phyloP scores from a whole-genome alignment of 2,329 filamentous ascomycete genomes.

The Bipolaris sorokiniana region DNA sequence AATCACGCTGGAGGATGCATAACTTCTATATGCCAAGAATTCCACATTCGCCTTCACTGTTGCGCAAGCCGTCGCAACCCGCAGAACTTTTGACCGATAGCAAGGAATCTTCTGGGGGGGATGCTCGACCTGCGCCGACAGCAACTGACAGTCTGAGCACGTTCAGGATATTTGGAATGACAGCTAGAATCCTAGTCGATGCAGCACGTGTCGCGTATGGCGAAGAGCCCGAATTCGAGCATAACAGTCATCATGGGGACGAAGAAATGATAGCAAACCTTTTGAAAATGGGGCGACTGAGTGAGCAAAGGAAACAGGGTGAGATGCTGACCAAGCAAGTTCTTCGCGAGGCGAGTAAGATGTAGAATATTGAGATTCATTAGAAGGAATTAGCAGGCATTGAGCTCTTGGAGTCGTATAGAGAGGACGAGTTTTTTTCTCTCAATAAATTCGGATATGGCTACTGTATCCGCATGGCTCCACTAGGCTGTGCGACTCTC shows the following conservation, averaged over 20 bases:
- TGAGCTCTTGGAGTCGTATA: too few species aligned
- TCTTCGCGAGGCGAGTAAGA: constrained; percentile 58
- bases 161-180: constrained; percentile 95
- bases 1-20: constrained; percentile 81
- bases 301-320: constrained; percentile 56
- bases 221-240: constrained; percentile 83
- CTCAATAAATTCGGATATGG: neutral
- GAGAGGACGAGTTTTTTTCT: neutral
- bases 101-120: constrained; percentile 23
- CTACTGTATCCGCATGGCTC: neutral
- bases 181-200: constrained; percentile 86
- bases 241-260: constrained; percentile 68
- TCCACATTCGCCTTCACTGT: constrained; percentile 18
- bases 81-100: constrained; percentile 3
- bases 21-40: constrained; percentile 81
- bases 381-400: too few species aligned
- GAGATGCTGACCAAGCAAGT: constrained; percentile 61
- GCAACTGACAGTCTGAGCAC: constrained; percentile 56
- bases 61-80: constrained; percentile 10
- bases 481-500: neutral
- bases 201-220: constrained; percentile 83
- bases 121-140: constrained; percentile 47
- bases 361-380: constrained; percentile 24
- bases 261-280: constrained; percentile 68
- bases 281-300: constrained; percentile 62